A percentile compares a stretch with the other conserved stretches of the same genome.
Evolutionary conservation across 129 eudicot genomes (phyloP).

Genomic region (Flaveria robusta): DNA sequence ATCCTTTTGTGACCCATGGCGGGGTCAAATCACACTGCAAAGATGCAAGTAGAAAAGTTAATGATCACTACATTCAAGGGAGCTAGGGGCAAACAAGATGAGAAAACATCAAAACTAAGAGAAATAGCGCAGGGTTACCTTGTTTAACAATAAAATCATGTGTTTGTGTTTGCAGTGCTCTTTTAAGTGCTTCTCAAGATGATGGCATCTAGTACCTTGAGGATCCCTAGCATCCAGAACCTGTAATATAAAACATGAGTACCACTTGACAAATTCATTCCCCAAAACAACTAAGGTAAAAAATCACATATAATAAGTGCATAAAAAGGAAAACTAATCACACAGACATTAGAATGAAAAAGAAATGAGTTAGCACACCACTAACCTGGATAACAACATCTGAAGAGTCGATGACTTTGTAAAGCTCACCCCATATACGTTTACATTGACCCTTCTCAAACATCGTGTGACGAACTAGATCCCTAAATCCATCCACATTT

Average conservation of each 20-base stretch:
- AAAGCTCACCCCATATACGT: conserved; percentile 98
- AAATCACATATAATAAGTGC: no score
- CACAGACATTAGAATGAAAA: background rate
- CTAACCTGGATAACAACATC: conserved; percentile 95
- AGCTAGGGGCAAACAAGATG: background rate
- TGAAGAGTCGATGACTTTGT: conserved; percentile 96
- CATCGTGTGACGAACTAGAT: conserved; percentile 88
- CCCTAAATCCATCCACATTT: conserved; percentile 89
- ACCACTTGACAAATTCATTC: background rate
- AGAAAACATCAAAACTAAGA: background rate
- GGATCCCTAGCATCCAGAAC: conserved; percentile 99
- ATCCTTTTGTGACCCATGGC: conserved; percentile 96
- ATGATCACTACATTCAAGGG: background rate
- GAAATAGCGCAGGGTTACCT: conserved; percentile 43
- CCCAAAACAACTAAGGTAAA: background rate
- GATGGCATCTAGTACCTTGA: conserved; percentile 91
- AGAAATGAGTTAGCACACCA: background rate
- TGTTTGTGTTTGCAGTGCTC: conserved; percentile 88
- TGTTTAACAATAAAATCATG: conserved; percentile 79
- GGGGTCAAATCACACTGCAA: conserved; percentile 95
- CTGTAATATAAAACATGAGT: conserved; percentile 40
- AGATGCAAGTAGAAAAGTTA: background rate
- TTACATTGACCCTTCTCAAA: conserved; percentile 98
- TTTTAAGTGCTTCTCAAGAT: conserved; percentile 89
- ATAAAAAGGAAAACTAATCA: background rate